Evolutionary conservation across 2,329 filamentous ascomycete species (phyloP).

Genomic region (Grosmannia serpens): DNA sequence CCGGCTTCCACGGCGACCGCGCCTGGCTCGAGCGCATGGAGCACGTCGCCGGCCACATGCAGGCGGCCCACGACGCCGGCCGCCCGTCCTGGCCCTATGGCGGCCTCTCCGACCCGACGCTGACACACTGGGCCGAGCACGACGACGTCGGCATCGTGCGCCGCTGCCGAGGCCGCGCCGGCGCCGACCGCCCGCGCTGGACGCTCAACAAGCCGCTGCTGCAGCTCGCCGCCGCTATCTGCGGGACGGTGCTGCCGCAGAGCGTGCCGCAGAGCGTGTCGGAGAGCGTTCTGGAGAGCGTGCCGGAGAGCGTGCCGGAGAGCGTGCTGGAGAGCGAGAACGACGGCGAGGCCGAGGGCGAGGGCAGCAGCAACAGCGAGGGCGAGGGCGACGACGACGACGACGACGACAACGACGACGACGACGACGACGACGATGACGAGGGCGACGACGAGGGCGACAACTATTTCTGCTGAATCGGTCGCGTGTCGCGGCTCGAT

Average conservation of each 20-base stretch:
- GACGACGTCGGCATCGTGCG: constrained; percentile 16
- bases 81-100: constrained; percentile 15
- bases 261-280: neutral
- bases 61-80: constrained; percentile 28
- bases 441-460: too few species aligned
- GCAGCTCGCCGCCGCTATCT: neutral
- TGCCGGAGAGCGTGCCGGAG: too few species aligned
- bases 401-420: too few species aligned
- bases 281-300: too few species aligned
- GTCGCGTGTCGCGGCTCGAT: too few species aligned
- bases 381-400: neutral
- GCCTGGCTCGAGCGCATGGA: constrained; percentile 82
- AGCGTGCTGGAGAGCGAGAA: too few species aligned
- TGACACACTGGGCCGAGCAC: constrained; percentile 26
- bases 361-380: too few species aligned
- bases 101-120: constrained; percentile 21
- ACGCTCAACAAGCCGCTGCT: neutral
- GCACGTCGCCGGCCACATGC: constrained; percentile 71
- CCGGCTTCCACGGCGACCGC: constrained; percentile 44
- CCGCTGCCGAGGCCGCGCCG: neutral
- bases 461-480: too few species aligned
- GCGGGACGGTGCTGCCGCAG: neutral
- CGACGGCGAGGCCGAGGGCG: too few species aligned
- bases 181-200: neutral
- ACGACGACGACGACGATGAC: too few species aligned